Evolutionary conservation across 2,329 filamentous ascomycete species (phyloP).

Genomic region (Diaporthe batatas): DNA sequence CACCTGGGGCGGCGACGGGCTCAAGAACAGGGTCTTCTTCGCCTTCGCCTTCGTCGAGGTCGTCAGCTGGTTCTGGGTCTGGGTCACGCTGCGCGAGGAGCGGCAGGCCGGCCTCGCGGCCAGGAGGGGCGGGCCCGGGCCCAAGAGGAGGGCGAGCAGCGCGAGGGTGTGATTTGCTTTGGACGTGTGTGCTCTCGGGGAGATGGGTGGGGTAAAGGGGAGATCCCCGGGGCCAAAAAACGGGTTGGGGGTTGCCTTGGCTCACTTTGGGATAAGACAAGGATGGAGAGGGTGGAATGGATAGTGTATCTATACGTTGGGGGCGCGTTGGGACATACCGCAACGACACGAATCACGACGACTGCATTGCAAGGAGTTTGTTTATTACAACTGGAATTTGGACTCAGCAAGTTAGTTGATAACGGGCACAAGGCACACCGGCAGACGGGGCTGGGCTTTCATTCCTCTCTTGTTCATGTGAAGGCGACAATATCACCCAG

Average conservation of each 20-base stretch:
- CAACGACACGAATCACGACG: background rate
- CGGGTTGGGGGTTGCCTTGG: too few species aligned
- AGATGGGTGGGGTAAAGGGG: too few species aligned
- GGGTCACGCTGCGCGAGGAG: constrained; percentile 78
- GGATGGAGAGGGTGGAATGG: background rate
- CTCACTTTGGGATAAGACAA: background rate
- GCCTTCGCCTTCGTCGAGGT: constrained; percentile 88
- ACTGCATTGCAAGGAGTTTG: constrained; percentile 33
- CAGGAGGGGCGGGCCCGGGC: too few species aligned
- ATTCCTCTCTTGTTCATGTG: background rate
- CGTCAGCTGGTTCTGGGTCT: constrained; percentile 89
- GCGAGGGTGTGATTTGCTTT: too few species aligned
- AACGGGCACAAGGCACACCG: background rate
- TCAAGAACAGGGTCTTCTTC: constrained; percentile 90
- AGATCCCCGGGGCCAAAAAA: too few species aligned
- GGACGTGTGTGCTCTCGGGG: too few species aligned
- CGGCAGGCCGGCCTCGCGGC: constrained; percentile 45
- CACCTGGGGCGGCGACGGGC: constrained; percentile 70
- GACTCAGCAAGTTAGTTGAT: background rate
- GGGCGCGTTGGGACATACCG: background rate
- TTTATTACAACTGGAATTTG: constrained; percentile 1
- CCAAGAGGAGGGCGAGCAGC: constrained; percentile 27
- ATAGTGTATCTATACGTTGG: background rate
- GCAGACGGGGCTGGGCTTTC: background rate
- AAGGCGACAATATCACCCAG: background rate